These are phyloP conservation scores for Candida pseudofarinosa DNA, from an alignment of 805 yeast species.

Conservation along the genomic window DNA sequence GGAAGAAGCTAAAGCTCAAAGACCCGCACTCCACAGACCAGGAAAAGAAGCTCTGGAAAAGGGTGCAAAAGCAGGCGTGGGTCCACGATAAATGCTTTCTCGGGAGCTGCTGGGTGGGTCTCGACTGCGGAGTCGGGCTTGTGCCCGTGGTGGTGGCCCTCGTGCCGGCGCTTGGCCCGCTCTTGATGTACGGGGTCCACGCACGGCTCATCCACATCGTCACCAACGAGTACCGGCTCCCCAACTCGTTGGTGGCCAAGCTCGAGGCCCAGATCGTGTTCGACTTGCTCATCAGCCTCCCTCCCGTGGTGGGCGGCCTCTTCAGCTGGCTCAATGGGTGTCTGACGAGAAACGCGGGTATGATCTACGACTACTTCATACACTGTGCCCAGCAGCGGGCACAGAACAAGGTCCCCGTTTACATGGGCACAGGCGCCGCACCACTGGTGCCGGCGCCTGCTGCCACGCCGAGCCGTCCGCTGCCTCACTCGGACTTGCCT, in stretches of 20 bases:
- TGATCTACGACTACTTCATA: conserved; percentile 47
- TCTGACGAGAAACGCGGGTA: conserved; percentile 84
- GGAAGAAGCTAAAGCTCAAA: conserved; percentile 58
- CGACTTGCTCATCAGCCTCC: conserved; percentile 70
- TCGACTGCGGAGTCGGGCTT: conserved; percentile 73
- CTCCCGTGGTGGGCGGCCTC: conserved; percentile 77
- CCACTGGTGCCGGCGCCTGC: neutral
- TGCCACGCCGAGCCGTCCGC: neutral
- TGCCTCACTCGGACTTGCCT: neutral
- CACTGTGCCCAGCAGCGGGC: conserved; percentile 16
- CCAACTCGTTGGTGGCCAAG: conserved; percentile 56
- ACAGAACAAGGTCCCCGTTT: conserved; percentile 14
- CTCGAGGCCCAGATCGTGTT: conserved; percentile 72
- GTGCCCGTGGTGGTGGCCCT: conserved; percentile 65
- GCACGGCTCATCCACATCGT: conserved; percentile 62
- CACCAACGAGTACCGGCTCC: conserved; percentile 51
- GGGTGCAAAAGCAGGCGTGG: conserved; percentile 79
- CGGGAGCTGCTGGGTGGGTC: conserved; percentile 64
- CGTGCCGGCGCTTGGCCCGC: conserved; percentile 83
- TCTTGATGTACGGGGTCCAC: conserved; percentile 75
- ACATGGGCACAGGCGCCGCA: conserved; percentile 13
- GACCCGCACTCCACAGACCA: conserved; percentile 46
- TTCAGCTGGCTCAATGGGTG: conserved; percentile 81
- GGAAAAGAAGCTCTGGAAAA: conserved; percentile 69
- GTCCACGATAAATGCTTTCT: conserved; percentile 76